Evolutionary conservation across 805 yeast species (phyloP), one percentile per base, ranked within the genome.

Genomic region (Kuraishia capsulata): DNA sequence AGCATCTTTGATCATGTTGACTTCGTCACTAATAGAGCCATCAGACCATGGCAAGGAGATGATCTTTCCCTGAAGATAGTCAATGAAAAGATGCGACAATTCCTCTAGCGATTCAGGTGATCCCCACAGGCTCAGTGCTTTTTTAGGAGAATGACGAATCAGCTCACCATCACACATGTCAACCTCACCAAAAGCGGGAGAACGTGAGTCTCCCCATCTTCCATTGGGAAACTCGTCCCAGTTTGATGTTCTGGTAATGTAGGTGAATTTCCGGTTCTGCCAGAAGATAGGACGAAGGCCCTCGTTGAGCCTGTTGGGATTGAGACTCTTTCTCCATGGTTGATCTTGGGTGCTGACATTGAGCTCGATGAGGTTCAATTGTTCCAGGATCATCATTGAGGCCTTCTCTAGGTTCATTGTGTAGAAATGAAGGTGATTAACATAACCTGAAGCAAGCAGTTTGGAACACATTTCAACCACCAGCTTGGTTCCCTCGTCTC

Each of bases 151-250:
- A 58, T 87, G 95, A 59, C 95, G 76, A 49, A 89, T 74, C 52
- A 88, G 66, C 20, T 81, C 78, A 26, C 87, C 75, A 17, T 90
- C 92, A 48, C 79, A 80, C 38, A 83, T 69, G 56, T 86, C 96
- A 41, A 88, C 70, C 46, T 85, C 94, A 51, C 95, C 96, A 62
- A 83, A 89, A 2, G 97, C 97, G 4, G 98, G 98, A 32, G 97
- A 92, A 42, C 95, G 71, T 3, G 97, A 85, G 57, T 92, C 97
- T 52, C 98, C 98, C 89, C 96, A 92, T 64, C 98, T 73, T 43
- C 98, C 98, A 59, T 90, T 92, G 37, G 98, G 98, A 54, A 90
- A 92, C 59, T 92, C 98, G 62, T 92, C 98, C 88, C 98, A 92
- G 41, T 82, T 81, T 20, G 92, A 77, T 6, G 97, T 90, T 59